Base-by-base conservation (phyloP, 2,329 filamentous ascomycete genomes). In the Phyllosticta citrichinensis region DNA sequence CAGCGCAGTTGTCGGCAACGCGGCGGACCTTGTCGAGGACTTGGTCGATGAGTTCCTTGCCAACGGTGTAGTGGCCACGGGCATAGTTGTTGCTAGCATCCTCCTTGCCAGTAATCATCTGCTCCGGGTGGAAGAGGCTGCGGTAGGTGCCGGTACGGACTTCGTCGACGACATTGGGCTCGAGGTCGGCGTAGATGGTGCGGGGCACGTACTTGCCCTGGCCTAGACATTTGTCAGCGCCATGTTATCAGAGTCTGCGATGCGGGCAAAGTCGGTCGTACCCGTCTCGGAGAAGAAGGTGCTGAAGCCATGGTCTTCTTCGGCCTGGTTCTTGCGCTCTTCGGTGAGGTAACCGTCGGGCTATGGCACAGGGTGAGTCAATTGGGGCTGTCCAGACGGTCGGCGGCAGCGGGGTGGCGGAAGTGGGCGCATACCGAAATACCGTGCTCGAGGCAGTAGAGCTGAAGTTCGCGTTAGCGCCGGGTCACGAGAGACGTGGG, bases 361-460 rank as follows among this genome's bases (percentile, higher is more conserved):
- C 93, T 99, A 76, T 66, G 25, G 60, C 61, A n/a, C 60, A 59
- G 61, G 61, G 65, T 67, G 67, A 70, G 62, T 30, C 60, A 62
- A 63, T 61, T 50, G 40, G 54, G 25, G 47, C 20, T 54, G 55
- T 54, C 25, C 14, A 20, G 55, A 19, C 20, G 33, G 54, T 50
- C 35, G 50, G 20, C 17, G 30, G 20, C 27, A 19, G 60, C 60
- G 51, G 58, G 55, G 58, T 22, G 22, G 52, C 33, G 58, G 58
- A 35, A 55, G 55, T 47, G 55, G 55, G 56, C 60, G 77, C 86
- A 68, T 87, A 96, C 92, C 88, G 96, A 89, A 72, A 99, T 99
- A 74, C 94, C 94, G 80, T 99, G 94, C 86, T 99, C 94, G 74
- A 99, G 91, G 82, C 94, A 99, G 87, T 99, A 99, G 66, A 99